phyloP scores from a whole-genome alignment of 805 yeast genomes.

The Myxozyma sirexii region DNA sequence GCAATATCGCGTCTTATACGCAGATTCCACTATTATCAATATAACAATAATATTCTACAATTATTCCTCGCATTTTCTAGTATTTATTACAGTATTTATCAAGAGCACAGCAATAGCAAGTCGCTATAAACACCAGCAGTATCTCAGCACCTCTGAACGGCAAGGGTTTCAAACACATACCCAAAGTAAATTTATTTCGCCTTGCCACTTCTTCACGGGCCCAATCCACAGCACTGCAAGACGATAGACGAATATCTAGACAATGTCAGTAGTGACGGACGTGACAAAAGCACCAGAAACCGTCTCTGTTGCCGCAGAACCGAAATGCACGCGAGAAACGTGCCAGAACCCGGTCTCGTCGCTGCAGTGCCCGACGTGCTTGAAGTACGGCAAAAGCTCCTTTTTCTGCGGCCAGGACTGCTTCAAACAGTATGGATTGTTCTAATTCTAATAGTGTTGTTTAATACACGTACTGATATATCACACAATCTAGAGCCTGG shows the following conservation, averaged over 20 bases:
- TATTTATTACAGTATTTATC: no score
- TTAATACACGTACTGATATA: background rate
- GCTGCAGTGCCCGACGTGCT: constrained; percentile 88
- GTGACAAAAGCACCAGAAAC: background rate
- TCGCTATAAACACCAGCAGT: background rate
- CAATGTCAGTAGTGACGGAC: background rate
- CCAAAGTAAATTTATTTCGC: background rate
- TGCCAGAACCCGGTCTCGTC: constrained; percentile 84
- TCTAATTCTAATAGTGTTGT: background rate
- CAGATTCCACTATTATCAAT: no score
- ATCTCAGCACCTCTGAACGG: background rate
- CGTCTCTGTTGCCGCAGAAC: background rate
- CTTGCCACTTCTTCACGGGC: background rate
- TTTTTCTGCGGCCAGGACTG: constrained; percentile 84
- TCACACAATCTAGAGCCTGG: constrained; percentile 13
- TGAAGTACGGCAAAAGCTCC: constrained; percentile 64
- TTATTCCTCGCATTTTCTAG: no score
- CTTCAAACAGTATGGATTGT: constrained; percentile 52
- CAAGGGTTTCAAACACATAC: background rate
- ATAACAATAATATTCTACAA: no score
- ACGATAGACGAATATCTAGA: no score
- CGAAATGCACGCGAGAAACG: constrained; percentile 69
- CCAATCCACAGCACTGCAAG: background rate
- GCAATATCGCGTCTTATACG: no score
- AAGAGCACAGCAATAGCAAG: no score